Conservation (phyloP, 805 yeast genomes). For the Cyberlindnera suaveolens region DNA sequence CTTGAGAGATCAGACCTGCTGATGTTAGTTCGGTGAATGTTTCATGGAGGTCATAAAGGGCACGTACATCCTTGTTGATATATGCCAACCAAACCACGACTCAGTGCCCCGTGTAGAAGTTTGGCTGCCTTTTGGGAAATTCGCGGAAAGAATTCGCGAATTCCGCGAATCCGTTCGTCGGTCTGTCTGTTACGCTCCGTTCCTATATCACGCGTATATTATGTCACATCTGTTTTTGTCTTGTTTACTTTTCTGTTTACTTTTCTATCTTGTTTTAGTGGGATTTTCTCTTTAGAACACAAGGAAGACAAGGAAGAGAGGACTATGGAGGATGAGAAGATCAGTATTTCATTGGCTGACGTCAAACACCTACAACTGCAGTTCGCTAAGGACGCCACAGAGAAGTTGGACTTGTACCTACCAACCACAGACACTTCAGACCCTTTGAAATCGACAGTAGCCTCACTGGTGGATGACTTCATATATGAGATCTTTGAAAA, state of each 20-base stretch:
- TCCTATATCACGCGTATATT: too few relatives aligned
- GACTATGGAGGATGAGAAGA: constrained; percentile 21
- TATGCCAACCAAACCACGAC: too few relatives aligned
- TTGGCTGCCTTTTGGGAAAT: too few relatives aligned
- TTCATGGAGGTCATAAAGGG: too few relatives aligned
- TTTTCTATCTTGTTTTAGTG: neutral
- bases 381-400: constrained; percentile 34
- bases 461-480: constrained; percentile 37
- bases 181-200: too few relatives aligned
- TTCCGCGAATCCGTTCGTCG: too few relatives aligned
- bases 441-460: constrained; percentile 40
- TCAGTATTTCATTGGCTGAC: constrained; percentile 48
- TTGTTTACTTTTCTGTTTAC: constrained; percentile 3
- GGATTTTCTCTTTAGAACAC: neutral
- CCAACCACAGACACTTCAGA: constrained; percentile 36
- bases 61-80: too few relatives aligned
- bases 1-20: constrained; percentile 36
- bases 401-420: constrained; percentile 43
- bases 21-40: neutral
- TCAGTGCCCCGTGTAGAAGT: too few relatives aligned
- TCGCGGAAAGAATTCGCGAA: too few relatives aligned
- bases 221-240: too few relatives aligned
- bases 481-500: constrained; percentile 52
- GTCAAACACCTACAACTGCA: constrained; percentile 41
- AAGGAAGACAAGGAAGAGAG: constrained; percentile 2